Evolutionary conservation across 768 basidiomycete genomes (phyloP), one percentile per base, ranked within the genome.

Genomic region (Paxillus involutus): DNA sequence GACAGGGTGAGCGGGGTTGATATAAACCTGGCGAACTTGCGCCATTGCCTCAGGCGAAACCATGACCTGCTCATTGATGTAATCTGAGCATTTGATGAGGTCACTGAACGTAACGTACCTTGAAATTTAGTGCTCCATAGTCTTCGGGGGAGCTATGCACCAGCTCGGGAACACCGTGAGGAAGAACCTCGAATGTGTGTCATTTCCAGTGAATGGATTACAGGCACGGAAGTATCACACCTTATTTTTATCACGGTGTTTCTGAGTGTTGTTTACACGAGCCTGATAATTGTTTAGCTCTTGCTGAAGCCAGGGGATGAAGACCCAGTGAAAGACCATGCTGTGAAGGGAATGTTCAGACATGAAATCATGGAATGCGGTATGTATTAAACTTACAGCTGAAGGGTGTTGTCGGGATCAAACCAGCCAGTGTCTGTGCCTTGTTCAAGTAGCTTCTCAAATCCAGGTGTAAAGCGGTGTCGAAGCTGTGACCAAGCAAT

Each of bases 401-500:
- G 59, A 0, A 74, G 37, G 0, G 58, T 58, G 13, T 71, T 59
- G 14, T 55, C 30, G 0, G 60, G 44, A 49, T 73, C 60, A 58
- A 74, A 77, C 56, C 49, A 66, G 0, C 66, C 71, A 3, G 56
- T 11, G 5, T 57, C 56, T 1, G 74, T 51, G 9, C 75, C 76
- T 0, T 51, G 3, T 0, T 75, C 61, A 0, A 79, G 55, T 0
- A 72, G 30, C 2, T 60, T 30, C 49, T 80, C 73, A 59, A 75
- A 78, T 0, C 74, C 73, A 1, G 70, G 73, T 0, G 69, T 51
- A 45, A 69, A 79, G 0, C 59, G 32, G 0, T 56, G 49, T 0
- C 68, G 58, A 1, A 77, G 44, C 3, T 53, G 47, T 3, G 75
- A 73, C 80, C 80, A 82, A 0, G 55, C 57, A 0, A 71, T 73